Evolutionary conservation across 2,329 filamentous ascomycete genomes (phyloP).

Genomic region (Cladorrhinum sp.): DNA sequence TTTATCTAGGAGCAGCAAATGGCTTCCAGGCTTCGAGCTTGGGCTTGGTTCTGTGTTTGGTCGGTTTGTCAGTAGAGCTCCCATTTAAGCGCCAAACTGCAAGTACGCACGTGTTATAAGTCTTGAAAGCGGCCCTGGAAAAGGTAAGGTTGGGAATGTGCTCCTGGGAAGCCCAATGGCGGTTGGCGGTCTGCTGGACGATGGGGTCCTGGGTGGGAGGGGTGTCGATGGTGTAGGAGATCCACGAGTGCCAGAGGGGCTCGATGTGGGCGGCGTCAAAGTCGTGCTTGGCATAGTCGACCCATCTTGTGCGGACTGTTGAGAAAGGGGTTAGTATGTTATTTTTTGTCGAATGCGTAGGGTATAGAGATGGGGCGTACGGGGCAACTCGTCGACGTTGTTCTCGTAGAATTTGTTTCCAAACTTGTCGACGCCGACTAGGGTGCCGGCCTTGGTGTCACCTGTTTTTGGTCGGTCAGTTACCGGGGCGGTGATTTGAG

Average conservation of each 20-base stretch:
- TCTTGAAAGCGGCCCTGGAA: conserved; percentile 78
- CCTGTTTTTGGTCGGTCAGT: conserved; percentile 48
- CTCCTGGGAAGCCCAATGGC: conserved; percentile 72
- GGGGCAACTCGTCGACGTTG: conserved; percentile 81
- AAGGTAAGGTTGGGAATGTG: conserved; percentile 72
- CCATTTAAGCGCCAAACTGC: not conserved
- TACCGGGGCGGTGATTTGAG: not conserved
- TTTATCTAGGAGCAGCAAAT: conserved; percentile 30
- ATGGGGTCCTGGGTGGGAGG: conserved; percentile 75
- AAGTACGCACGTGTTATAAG: conserved; percentile 84
- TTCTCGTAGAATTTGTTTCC: conserved; percentile 99
- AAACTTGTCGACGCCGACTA: conserved; percentile 81
- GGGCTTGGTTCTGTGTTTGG: conserved; percentile 31
- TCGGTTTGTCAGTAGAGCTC: not conserved
- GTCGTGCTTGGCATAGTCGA: conserved; percentile 90
- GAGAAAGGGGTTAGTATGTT: not conserved
- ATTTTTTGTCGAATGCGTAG: not conserved
- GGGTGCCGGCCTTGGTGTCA: conserved; percentile 90
- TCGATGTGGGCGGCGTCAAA: conserved; percentile 82
- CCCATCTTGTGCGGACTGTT: conserved; percentile 89
- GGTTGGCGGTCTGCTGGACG: conserved; percentile 54
- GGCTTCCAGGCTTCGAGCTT: conserved; percentile 38
- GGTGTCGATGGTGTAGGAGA: conserved; percentile 88
- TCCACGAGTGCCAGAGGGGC: conserved; percentile 97
- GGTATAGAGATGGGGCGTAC: conserved; percentile 48